Conservation (phyloP, 495 filamentous ascomycete genomes). For the Aspergillus sclerotiicarbonarius region DNA sequence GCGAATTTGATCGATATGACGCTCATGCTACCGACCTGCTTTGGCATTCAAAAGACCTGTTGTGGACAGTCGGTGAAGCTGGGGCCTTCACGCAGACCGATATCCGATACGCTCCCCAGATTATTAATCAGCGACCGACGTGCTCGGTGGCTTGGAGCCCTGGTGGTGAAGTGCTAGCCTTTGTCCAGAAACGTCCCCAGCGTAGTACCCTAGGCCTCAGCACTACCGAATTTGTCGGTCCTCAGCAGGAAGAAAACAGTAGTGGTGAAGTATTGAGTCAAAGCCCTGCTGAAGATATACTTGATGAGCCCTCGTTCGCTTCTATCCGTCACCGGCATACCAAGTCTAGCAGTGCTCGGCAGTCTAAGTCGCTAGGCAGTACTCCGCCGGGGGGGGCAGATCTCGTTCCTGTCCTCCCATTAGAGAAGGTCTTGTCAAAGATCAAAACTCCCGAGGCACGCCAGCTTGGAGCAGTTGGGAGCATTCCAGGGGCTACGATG, state of each 20-base stretch:
- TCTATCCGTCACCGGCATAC: slow-evolving; percentile 41
- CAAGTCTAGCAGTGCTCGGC: slow-evolving; percentile 31
- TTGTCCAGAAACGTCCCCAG: slow-evolving; percentile 46
- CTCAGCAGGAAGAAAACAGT: slow-evolving; percentile 32
- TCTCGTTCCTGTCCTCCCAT: slow-evolving; percentile 49
- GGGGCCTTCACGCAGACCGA: slow-evolving; percentile 87
- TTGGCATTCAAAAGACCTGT: slow-evolving; percentile 85
- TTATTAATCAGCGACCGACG: slow-evolving; percentile 59
- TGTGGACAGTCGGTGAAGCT: slow-evolving; percentile 88
- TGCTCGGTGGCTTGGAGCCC: slow-evolving; percentile 49
- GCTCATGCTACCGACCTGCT: slow-evolving; percentile 71
- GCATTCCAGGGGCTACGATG: slow-evolving; percentile 53
- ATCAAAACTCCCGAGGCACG: slow-evolving; percentile 50
- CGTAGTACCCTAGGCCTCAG: slow-evolving; percentile 38
- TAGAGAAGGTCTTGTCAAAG: slow-evolving; percentile 61
- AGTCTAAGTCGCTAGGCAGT: slow-evolving; percentile 42
- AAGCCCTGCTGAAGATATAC: slow-evolving; percentile 64
- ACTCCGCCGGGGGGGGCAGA: slow-evolving; percentile 58
- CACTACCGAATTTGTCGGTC: slow-evolving; percentile 33
- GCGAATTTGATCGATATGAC: slow-evolving; percentile 77
- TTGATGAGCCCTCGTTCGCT: slow-evolving; percentile 58
- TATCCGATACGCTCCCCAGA: slow-evolving; percentile 73
- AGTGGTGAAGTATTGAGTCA: slow-evolving; percentile 54
- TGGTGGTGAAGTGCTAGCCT: slow-evolving; percentile 45
- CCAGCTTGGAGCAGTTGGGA: slow-evolving; percentile 62